These are phyloP conservation scores for Aspergillus intermedius DNA, from an alignment of 2,329 filamentous ascomycete species.

Conservation along the genomic window DNA sequence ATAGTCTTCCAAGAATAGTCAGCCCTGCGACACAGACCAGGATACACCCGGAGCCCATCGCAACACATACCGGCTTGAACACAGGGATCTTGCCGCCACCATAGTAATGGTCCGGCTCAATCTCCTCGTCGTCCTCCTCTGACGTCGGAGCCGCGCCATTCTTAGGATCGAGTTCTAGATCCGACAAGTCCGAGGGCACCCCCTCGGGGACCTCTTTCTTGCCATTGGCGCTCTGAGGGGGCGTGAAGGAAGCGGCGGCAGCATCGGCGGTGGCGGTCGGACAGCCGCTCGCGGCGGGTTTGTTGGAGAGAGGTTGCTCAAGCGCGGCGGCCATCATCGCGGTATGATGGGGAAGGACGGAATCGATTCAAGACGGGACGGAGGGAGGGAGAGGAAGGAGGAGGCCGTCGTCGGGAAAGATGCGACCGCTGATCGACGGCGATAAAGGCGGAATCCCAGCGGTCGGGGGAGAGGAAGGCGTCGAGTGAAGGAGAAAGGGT, in stretches of 20 bases:
- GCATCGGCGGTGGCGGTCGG: constrained; percentile 6
- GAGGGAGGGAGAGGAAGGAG: constrained; percentile 7
- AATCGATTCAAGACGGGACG: background rate
- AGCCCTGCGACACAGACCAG: constrained; percentile 4
- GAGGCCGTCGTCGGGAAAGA: constrained; percentile 32
- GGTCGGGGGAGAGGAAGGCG: constrained; percentile 26
- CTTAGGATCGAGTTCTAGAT: constrained; percentile 35
- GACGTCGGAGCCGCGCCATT: constrained; percentile 18
- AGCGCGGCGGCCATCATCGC: constrained; percentile 29
- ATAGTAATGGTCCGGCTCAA: constrained; percentile 82
- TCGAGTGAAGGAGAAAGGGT: background rate
- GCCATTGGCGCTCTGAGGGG: constrained; percentile 38
- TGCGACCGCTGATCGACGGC: constrained; percentile 42
- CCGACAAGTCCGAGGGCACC: constrained; percentile 35
- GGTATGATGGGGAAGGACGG: background rate
- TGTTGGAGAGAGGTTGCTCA: constrained; percentile 24
- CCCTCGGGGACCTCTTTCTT: constrained; percentile 39
- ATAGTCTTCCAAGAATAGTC: constrained; percentile 55
- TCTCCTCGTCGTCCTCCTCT: constrained; percentile 64
- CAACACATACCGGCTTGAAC: constrained; percentile 68
- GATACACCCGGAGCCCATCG: background rate
- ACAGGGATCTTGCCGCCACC: constrained; percentile 77
- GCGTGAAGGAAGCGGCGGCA: constrained; percentile 34
- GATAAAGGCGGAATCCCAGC: constrained; percentile 30
- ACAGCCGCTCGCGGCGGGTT: constrained; percentile 10